A percentile compares a stretch with the other conserved stretches of the same genome.
These are phyloP conservation scores for Ceratocystis huliohia DNA, from an alignment of 2,329 filamentous ascomycete species.

Conservation along the genomic window DNA sequence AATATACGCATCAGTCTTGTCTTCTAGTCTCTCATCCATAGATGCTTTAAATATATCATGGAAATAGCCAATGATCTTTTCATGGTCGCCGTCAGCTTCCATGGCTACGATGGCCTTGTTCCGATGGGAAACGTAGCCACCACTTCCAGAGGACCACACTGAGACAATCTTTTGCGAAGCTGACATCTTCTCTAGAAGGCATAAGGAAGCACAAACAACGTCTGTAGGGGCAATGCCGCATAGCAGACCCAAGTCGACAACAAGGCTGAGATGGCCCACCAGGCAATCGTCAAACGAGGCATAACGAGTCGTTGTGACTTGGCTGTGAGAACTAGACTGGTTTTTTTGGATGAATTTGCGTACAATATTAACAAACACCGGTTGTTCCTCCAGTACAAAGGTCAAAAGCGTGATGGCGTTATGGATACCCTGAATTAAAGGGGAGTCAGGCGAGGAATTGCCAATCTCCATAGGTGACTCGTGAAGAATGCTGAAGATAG, in stretches of 20 bases:
- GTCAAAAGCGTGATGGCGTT: constrained; percentile 75
- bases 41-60: constrained; percentile 34
- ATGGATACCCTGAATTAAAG: constrained; percentile 65
- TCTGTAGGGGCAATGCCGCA: constrained; percentile 73
- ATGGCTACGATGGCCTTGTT: constrained; percentile 84
- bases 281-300: constrained; percentile 89
- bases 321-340: constrained; percentile 47
- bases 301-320: constrained; percentile 57
- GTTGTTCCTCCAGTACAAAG: constrained; percentile 70
- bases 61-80: constrained; percentile 44
- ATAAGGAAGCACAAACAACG: constrained; percentile 66
- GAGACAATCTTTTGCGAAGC: constrained; percentile 70
- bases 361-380: constrained; percentile 83
- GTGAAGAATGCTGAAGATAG: constrained; percentile 66
- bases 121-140: constrained; percentile 37
- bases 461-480: constrained; percentile 62
- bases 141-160: constrained; percentile 38
- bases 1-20: constrained; percentile 58
- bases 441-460: constrained; percentile 61
- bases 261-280: constrained; percentile 62
- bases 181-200: constrained; percentile 73
- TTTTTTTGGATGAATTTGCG: constrained; percentile 29
- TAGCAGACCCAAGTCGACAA: constrained; percentile 75
- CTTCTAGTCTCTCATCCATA: constrained; percentile 61
- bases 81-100: constrained; percentile 65